These are phyloP conservation scores for Nemania sp. DNA, from an alignment of 2,329 filamentous ascomycete species.

Conservation along the genomic window DNA sequence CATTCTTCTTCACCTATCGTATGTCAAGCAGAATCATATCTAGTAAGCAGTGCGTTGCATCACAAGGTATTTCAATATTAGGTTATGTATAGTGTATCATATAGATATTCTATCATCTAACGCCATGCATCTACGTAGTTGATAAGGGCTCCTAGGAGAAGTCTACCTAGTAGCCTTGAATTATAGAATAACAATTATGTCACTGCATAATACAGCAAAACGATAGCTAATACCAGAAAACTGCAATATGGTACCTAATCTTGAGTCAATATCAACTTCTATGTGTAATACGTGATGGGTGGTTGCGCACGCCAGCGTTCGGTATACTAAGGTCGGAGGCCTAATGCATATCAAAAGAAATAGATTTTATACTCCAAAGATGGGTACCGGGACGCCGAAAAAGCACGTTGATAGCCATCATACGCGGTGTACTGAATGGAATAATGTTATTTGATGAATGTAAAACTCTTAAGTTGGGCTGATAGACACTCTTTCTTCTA, in stretches of 20 bases:
- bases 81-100: not conserved
- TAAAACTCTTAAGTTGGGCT: conserved; percentile 1
- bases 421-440: not conserved
- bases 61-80: not conserved
- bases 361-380: not conserved
- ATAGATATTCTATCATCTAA: not conserved
- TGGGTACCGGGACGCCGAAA: not conserved
- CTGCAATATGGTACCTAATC: too few relatives aligned
- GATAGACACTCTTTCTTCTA: conserved; percentile 11
- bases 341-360: not conserved
- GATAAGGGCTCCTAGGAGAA: not conserved
- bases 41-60: conserved; percentile 6
- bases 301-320: too few relatives aligned
- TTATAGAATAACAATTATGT: too few relatives aligned
- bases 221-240: too few relatives aligned
- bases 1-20: not conserved
- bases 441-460: not conserved
- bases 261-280: too few relatives aligned
- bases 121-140: not conserved
- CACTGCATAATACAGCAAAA: too few relatives aligned
- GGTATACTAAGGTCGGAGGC: not conserved
- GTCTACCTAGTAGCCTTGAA: not conserved
- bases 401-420: not conserved
- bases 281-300: too few relatives aligned
- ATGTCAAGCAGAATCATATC: not conserved